Conservation (phyloP, 2,329 filamentous ascomycete species). For the Ustulina deusta region DNA sequence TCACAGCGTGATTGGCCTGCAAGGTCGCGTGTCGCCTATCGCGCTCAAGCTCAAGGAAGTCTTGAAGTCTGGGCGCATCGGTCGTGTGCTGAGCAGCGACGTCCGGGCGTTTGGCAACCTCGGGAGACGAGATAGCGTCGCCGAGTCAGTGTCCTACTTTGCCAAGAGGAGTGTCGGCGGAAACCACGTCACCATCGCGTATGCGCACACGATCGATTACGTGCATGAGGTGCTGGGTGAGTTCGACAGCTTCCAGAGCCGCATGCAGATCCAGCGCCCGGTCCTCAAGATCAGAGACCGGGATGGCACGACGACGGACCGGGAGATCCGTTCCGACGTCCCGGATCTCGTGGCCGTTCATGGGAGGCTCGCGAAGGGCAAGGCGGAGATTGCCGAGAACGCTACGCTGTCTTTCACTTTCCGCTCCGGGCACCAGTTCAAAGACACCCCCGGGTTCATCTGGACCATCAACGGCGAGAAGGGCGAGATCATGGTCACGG, state of each 20-base stretch:
- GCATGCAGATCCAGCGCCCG: conserved; percentile 60
- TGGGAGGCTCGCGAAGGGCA: conserved; percentile 52
- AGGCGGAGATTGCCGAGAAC: conserved; percentile 45
- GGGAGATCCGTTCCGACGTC: conserved; percentile 55
- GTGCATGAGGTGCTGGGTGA: conserved; percentile 62
- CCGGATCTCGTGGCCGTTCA: conserved; percentile 59
- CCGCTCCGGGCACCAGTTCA: conserved; percentile 63
- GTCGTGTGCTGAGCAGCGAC: conserved; percentile 65
- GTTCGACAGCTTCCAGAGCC: conserved; percentile 53
- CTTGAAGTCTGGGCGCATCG: conserved; percentile 60
- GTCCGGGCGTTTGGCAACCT: conserved; percentile 55
- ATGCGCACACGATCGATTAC: conserved; percentile 56
- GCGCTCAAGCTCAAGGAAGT: conserved; percentile 59
- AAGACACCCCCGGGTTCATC: conserved; percentile 57
- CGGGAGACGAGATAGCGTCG: conserved; percentile 50
- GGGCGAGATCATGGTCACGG: conserved; percentile 61
- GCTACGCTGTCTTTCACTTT: conserved; percentile 60
- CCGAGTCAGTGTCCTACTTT: conserved; percentile 60
- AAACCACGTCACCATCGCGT: conserved; percentile 43
- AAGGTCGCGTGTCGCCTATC: conserved; percentile 61
- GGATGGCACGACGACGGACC: conserved; percentile 46
- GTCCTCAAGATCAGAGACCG: conserved; percentile 53
- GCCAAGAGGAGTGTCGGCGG: conserved; percentile 56
- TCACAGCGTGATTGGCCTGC: conserved; percentile 62
- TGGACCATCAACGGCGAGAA: conserved; percentile 66